phyloP scores from a whole-genome alignment of 768 basidiomycete species.

The Podaxis sp. region DNA sequence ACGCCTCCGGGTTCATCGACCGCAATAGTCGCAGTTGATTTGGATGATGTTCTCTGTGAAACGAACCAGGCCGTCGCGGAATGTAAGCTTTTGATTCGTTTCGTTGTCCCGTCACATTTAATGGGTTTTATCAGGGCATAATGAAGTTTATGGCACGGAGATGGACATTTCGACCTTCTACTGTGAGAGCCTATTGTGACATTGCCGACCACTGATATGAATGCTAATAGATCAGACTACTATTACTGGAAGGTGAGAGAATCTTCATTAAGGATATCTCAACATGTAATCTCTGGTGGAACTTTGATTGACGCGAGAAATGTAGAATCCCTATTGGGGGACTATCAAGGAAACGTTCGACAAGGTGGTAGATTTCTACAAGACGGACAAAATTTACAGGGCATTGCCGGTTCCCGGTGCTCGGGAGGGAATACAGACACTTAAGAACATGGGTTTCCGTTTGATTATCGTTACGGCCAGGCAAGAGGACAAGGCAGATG shows the following conservation, averaged over 20 bases:
- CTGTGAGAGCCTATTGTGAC: constrained; percentile 39
- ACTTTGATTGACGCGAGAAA: neutral
- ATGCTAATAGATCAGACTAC: constrained; percentile 45
- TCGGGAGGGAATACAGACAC: constrained; percentile 50
- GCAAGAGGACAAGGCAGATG: constrained; percentile 48
- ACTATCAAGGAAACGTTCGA: constrained; percentile 51
- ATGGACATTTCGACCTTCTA: constrained; percentile 60
- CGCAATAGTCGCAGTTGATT: constrained; percentile 59
- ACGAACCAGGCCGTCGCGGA: constrained; percentile 59
- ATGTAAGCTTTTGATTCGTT: constrained; percentile 41
- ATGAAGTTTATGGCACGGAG: constrained; percentile 53
- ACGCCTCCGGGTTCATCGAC: constrained; percentile 24
- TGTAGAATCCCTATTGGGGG: constrained; percentile 64
- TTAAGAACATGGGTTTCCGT: constrained; percentile 64
- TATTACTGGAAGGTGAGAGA: constrained; percentile 69
- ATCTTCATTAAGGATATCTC: neutral
- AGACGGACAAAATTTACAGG: constrained; percentile 45
- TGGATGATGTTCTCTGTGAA: constrained; percentile 66
- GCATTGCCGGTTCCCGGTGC: constrained; percentile 62
- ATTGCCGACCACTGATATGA: neutral
- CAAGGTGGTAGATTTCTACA: constrained; percentile 62
- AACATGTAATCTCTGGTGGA: neutral
- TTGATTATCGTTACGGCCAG: constrained; percentile 81
- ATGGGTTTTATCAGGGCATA: constrained; percentile 54
- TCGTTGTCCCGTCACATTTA: neutral